These are phyloP conservation scores for Debaryomycetaceae sp. DNA, from an alignment of 1,139 yeast species.

Conservation along the genomic window DNA sequence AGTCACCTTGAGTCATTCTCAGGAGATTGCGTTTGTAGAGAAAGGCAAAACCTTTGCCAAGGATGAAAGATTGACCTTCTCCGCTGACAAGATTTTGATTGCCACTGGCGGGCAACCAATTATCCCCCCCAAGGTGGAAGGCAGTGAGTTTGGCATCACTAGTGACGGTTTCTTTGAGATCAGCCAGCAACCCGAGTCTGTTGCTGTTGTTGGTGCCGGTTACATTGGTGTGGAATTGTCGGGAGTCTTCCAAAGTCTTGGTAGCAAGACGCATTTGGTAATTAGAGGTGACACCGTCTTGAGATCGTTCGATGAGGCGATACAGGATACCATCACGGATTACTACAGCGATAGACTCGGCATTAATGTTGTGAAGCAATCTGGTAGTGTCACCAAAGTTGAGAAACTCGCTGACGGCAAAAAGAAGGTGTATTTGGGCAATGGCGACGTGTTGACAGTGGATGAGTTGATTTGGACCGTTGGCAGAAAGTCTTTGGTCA, in stretches of 20 bases:
- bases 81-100: slow-evolving; percentile 79
- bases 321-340: slow-evolving; percentile 75
- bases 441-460: slow-evolving; percentile 58
- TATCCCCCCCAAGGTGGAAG: slow-evolving; percentile 66
- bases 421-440: slow-evolving; percentile 54
- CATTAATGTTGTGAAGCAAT: slow-evolving; percentile 66
- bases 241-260: slow-evolving; percentile 87
- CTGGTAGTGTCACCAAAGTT: slow-evolving; percentile 53
- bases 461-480: slow-evolving; percentile 90
- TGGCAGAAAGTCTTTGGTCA: slow-evolving; percentile 77
- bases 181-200: slow-evolving; percentile 79
- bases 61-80: slow-evolving; percentile 54
- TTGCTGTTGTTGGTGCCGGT: slow-evolving; percentile 96
- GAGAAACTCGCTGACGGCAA: slow-evolving; percentile 59
- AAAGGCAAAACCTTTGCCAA: slow-evolving; percentile 26
- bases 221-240: slow-evolving; percentile 95
- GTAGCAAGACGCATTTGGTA: slow-evolving; percentile 81
- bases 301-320: slow-evolving; percentile 79
- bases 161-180: slow-evolving; percentile 91
- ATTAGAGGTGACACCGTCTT: slow-evolving; percentile 89
- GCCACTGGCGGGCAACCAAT: slow-evolving; percentile 93
- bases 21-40: slow-evolving; percentile 33
- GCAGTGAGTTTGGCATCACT: slow-evolving; percentile 78
- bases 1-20: slow-evolving; percentile 51
- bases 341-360: slow-evolving; percentile 74